Evolutionary conservation across 768 basidiomycete species (phyloP).

Genomic region (Phallus indusiatus): DNA sequence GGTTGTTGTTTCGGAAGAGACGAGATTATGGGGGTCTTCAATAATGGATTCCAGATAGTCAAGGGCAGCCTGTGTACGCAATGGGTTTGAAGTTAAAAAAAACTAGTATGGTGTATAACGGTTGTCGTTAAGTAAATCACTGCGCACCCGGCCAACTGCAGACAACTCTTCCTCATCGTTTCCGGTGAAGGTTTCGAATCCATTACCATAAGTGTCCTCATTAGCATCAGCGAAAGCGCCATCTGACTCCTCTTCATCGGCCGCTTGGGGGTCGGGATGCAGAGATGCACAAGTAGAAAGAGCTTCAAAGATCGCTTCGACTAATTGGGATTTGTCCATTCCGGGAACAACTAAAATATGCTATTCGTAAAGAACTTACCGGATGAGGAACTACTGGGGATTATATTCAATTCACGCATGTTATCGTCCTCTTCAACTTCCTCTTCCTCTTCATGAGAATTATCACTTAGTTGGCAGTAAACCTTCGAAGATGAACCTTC

Average conservation of each 20-base stretch:
- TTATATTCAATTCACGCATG: slow-evolving; percentile 76
- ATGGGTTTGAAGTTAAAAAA: slow-evolving; percentile 16
- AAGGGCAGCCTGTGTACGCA: slow-evolving; percentile 57
- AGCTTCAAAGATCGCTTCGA: slow-evolving; percentile 80
- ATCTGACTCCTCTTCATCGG: slow-evolving; percentile 30
- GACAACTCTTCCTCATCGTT: slow-evolving; percentile 65
- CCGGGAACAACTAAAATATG: background rate
- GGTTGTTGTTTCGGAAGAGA: slow-evolving; percentile 3
- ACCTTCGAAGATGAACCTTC: slow-evolving; percentile 56
- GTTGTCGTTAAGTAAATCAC: slow-evolving; percentile 66
- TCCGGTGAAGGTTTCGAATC: slow-evolving; percentile 46
- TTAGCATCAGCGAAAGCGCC: slow-evolving; percentile 48
- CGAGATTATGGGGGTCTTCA: slow-evolving; percentile 35
- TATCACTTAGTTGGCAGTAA: slow-evolving; percentile 86
- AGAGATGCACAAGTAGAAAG: slow-evolving; percentile 77
- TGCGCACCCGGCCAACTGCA: slow-evolving; percentile 90
- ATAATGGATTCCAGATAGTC: slow-evolving; percentile 79
- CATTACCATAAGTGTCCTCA: slow-evolving; percentile 13
- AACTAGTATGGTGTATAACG: slow-evolving; percentile 83
- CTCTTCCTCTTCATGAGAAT: slow-evolving; percentile 31
- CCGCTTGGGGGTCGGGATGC: slow-evolving; percentile 56
- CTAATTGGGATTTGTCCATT: slow-evolving; percentile 29
- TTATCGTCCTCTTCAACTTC: slow-evolving; percentile 35
- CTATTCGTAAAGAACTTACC: slow-evolving; percentile 37
- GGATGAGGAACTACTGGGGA: slow-evolving; percentile 46